Conservation (phyloP, 768 basidiomycete genomes). For the Pleurotus djamor region DNA sequence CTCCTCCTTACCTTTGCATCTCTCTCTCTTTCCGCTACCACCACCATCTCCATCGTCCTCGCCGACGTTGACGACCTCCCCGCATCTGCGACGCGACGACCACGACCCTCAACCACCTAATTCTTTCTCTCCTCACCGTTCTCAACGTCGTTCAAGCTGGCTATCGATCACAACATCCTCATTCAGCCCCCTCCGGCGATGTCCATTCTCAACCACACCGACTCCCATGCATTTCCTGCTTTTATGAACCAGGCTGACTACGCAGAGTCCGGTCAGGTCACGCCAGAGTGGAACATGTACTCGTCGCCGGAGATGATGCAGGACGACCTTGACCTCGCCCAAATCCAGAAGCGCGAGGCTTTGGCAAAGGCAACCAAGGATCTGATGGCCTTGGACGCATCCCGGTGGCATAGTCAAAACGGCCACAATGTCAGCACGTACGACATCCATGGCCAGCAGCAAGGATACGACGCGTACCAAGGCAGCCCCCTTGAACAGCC, state of each 20-base stretch:
- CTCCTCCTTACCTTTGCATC: neutral
- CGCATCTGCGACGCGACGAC: neutral
- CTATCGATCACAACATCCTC: slow-evolving; percentile 9
- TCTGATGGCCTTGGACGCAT: slow-evolving; percentile 69
- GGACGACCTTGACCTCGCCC: slow-evolving; percentile 43
- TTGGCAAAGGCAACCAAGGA: slow-evolving; percentile 81
- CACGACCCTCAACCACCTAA: neutral
- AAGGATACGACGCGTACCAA: slow-evolving; percentile 13
- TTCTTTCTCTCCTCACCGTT: neutral
- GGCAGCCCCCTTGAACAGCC: slow-evolving; percentile 10
- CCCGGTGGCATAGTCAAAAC: slow-evolving; percentile 28
- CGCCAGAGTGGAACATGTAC: slow-evolving; percentile 49
- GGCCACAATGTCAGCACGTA: slow-evolving; percentile 15
- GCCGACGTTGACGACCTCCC: slow-evolving; percentile 1
- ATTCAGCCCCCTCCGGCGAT: slow-evolving; percentile 25
- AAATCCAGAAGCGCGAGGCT: slow-evolving; percentile 49
- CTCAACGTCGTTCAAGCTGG: slow-evolving; percentile 4
- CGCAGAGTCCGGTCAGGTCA: slow-evolving; percentile 30
- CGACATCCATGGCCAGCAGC: slow-evolving; percentile 12
- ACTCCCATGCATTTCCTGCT: slow-evolving; percentile 66
- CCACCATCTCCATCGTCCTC: neutral
- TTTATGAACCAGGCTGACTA: slow-evolving; percentile 59
- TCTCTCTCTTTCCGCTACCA: neutral
- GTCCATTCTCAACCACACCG: slow-evolving; percentile 65
- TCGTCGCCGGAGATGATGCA: slow-evolving; percentile 33